Percentiles rank a stretch among this genome's conserved stretches.
Evolutionary conservation across 768 basidiomycete species (phyloP).

Genomic region (Daedaleopsis sinensis): DNA sequence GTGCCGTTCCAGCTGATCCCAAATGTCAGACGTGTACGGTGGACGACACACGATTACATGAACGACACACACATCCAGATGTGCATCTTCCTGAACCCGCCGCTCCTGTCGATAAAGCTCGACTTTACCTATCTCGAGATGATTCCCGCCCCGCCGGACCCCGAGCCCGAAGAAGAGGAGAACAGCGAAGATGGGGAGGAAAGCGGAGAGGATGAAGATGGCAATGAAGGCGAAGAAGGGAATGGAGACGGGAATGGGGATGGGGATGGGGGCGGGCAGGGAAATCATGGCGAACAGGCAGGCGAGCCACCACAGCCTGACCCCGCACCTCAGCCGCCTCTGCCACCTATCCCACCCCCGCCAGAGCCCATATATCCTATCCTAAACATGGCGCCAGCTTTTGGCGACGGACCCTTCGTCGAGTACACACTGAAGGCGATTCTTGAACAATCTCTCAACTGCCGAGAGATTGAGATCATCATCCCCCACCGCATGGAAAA

Average conservation of each 20-base stretch:
- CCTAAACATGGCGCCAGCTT: not conserved
- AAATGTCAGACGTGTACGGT: slow-evolving; percentile 3
- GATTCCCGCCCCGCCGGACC: not conserved
- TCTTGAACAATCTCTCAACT: slow-evolving; percentile 3
- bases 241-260: no score
- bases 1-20: slow-evolving; percentile 10
- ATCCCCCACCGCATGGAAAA: not conserved
- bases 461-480: slow-evolving; percentile 1
- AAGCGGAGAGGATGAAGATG: not conserved
- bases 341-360: not conserved
- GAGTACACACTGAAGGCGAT: slow-evolving; percentile 6
- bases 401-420: not conserved
- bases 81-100: slow-evolving; percentile 6
- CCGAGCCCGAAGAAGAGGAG: not conserved
- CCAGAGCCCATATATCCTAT: not conserved
- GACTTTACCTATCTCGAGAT: not conserved
- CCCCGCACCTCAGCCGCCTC: not conserved
- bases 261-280: no score
- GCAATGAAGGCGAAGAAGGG: no score
- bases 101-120: not conserved
- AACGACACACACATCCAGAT: not conserved
- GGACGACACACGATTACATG: slow-evolving; percentile 3
- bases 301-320: not conserved
- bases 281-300: no score
- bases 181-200: not conserved